Conservation (phyloP, 2,329 filamentous ascomycete species). For the Aureobasidium musti region DNA sequence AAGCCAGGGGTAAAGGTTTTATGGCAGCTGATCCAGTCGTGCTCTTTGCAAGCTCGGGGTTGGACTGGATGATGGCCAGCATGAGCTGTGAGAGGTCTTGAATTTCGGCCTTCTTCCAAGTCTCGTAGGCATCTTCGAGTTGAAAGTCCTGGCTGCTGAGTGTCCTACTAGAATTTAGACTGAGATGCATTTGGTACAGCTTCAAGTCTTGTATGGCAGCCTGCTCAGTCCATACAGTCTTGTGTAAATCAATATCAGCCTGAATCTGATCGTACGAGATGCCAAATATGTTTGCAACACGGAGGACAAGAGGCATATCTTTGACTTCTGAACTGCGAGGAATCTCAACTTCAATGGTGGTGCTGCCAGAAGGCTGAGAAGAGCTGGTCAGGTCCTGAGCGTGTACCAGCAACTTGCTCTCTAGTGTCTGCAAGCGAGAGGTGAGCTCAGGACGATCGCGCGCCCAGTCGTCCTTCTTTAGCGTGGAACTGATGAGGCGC, state of each 20-base stretch:
- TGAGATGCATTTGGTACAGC: slow-evolving; percentile 85
- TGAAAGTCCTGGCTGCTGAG: slow-evolving; percentile 86
- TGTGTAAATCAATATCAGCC: slow-evolving; percentile 80
- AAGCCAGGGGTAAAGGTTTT: slow-evolving; percentile 54
- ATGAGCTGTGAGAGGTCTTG: slow-evolving; percentile 91
- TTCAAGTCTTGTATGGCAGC: slow-evolving; percentile 90
- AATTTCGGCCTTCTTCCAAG: slow-evolving; percentile 88
- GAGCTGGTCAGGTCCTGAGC: slow-evolving; percentile 78
- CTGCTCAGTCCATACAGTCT: slow-evolving; percentile 83
- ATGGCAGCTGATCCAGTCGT: slow-evolving; percentile 63
- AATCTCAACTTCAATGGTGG: slow-evolving; percentile 76
- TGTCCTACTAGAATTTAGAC: slow-evolving; percentile 73
- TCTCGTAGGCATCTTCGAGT: slow-evolving; percentile 79
- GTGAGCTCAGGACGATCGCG: slow-evolving; percentile 84
- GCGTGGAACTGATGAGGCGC: slow-evolving; percentile 74
- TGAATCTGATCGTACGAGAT: slow-evolving; percentile 78
- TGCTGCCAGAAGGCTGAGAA: slow-evolving; percentile 57
- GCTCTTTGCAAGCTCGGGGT: slow-evolving; percentile 80
- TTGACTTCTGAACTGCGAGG: slow-evolving; percentile 90
- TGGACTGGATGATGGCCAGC: slow-evolving; percentile 81
- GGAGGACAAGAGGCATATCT: slow-evolving; percentile 92
- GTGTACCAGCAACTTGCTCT: slow-evolving; percentile 90
- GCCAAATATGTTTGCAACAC: slow-evolving; percentile 83
- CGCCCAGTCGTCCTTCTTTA: slow-evolving; percentile 82
- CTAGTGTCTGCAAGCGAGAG: slow-evolving; percentile 73